Base-by-base conservation (phyloP, 495 filamentous ascomycete species). In the Neurospora sp. region DNA sequence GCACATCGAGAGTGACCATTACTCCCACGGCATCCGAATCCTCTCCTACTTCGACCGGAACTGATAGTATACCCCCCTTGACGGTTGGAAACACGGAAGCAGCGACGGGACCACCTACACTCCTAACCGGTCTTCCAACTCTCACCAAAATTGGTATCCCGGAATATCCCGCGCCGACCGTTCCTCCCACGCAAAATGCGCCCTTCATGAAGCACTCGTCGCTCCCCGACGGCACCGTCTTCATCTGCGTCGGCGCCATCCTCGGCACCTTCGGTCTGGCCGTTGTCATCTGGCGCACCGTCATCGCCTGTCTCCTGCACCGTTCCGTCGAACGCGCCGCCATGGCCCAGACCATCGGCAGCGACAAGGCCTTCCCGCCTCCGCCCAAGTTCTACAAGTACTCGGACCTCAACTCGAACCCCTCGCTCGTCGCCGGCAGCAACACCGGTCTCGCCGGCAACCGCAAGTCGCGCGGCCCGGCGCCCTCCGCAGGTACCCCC, bases 131-230 rank as follows among this genome's bases (percentile, higher is more conserved):
- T 44, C 81, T 88, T 31, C 88, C 89, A 5, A 86, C 86, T 39
- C 80, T 89, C 74, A 80, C 86, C 6, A 84, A 79, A 39, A 78
- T 80, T 75, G 75, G 31, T 49, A 78, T 82, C 70, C 78, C 83
- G 66, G 85, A 84, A 12, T 89, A 88, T 75, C 90, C 92, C 10
- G 80, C 89, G 6, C 84, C 93, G 4, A 87, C 87, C 18, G 90
- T 97, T 44, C 96, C 96, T 5, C 91, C 93, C 12, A 97, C 93
- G 2, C 85, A 88, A 12, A 87, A 91, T 80, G 96, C 96, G 31
- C 96, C 96, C 38, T 99, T 93, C 80, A 97, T 99, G 94, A 93
- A 96, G 78, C 91, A 91, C 79, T 95, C 93, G n/a, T 91, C 86
- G 62, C 87, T 94, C 9, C 96, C 96, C 0, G 93, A 98, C 83